Base-by-base conservation (phyloP, 768 basidiomycete genomes). In the Mycena olivaceomarginata region DNA sequence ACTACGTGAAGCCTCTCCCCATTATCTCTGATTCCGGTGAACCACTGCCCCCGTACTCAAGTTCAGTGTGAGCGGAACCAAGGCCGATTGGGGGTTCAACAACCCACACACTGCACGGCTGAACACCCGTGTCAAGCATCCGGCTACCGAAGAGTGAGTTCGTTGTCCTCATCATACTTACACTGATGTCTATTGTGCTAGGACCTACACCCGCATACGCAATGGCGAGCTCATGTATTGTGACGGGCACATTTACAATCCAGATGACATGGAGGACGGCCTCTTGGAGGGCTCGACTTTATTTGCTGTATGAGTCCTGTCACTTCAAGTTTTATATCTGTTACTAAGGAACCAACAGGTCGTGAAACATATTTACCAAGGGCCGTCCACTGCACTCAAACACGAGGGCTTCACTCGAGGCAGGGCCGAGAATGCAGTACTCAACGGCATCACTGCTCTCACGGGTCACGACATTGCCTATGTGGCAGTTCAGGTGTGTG, bases 401-500 rank as follows among this genome's bases (percentile, higher is more conserved):
- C n/a, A 11, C 2, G 51, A 37, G 10, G 68, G 68, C 13, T 53
- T 18, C 20, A 40, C 40, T 39, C 2, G 41, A 13, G 31, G 31
- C 31, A 31, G 3, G 31, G 31, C 31, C n/a, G n/a, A n/a, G n/a
- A n/a, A n/a, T n/a, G n/a, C n/a, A n/a, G n/a, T n/a, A n/a, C n/a
- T n/a, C n/a, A n/a, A n/a, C n/a, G n/a, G n/a, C n/a, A n/a, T n/a
- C n/a, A n/a, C n/a, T n/a, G n/a, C n/a, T n/a, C n/a, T n/a, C n/a
- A n/a, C n/a, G n/a, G n/a, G n/a, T n/a, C n/a, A n/a, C n/a, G n/a
- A n/a, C n/a, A n/a, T n/a, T 20, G 68, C 53, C 8, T 69, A 69
- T 25, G 40, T 59, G 9, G 53, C 68, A 43, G 15, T 25, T 22
- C 68, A 69, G 68, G 68, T 69, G 56, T 56, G 53, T 22, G 16